phyloP scores from a whole-genome alignment of 192 early-diverging fungal species.

The Coemansia sp. region DNA sequence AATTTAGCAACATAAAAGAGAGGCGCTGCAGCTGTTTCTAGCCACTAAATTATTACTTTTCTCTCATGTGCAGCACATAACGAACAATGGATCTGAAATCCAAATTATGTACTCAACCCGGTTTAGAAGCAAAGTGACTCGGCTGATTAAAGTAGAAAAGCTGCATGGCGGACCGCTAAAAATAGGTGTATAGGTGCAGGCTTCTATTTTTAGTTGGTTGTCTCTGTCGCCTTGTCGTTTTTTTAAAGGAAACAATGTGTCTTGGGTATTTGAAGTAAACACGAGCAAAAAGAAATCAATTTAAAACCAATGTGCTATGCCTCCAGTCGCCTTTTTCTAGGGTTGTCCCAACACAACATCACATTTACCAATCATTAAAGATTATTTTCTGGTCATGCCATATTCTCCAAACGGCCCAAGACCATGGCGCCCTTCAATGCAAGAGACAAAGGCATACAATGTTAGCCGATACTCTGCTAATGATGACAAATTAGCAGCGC shows the following conservation, averaged over 20 bases:
- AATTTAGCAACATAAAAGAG: not conserved
- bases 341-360: not conserved
- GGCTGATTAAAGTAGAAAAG: not conserved
- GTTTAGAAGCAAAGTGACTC: not conserved
- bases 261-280: no score
- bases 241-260: no score
- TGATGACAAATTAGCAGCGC: no score
- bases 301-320: not conserved
- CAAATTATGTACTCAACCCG: not conserved
- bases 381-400: not conserved
- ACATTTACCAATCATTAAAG: not conserved
- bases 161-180: slow-evolving; percentile 1
- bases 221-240: no score
- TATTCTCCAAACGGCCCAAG: not conserved
- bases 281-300: not conserved
- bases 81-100: no score
- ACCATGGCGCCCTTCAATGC: slow-evolving; percentile 42
- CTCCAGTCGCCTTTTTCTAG: not conserved
- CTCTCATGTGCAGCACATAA: not conserved
- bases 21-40: not conserved
- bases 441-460: slow-evolving; percentile 33
- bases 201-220: not conserved
- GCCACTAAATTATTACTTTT: not conserved
- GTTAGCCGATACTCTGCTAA: no score
- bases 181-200: not conserved